These are phyloP conservation scores for Pseudogymnoascus sp. DNA, from an alignment of 2,329 filamentous ascomycete genomes.

Conservation along the genomic window DNA sequence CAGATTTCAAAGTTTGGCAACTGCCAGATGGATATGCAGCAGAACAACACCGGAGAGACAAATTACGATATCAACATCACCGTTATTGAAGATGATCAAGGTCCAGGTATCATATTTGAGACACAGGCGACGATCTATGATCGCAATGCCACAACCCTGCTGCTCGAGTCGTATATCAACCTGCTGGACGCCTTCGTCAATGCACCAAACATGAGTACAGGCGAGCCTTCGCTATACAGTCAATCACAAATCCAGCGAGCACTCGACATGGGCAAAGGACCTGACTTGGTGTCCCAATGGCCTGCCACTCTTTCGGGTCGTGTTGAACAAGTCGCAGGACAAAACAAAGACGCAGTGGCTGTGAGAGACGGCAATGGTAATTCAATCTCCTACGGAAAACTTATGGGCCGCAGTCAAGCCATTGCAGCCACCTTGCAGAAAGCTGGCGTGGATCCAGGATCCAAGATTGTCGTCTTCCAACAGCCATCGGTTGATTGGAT, in stretches of 20 bases:
- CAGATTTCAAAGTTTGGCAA: slow-evolving; percentile 20
- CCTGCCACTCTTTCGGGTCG: slow-evolving; percentile 17
- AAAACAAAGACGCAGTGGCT: slow-evolving; percentile 11
- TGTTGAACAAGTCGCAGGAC: slow-evolving; percentile 15
- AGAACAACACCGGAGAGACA: slow-evolving; percentile 18
- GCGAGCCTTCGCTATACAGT: slow-evolving; percentile 12
- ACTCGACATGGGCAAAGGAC: slow-evolving; percentile 14
- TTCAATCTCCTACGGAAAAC: slow-evolving; percentile 31
- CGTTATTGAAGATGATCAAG: slow-evolving; percentile 12
- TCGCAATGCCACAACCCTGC: not conserved
- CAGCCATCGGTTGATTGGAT: slow-evolving; percentile 32
- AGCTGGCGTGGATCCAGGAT: slow-evolving; percentile 17
- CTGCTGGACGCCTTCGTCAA: slow-evolving; percentile 36
- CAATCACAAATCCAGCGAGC: slow-evolving; percentile 9
- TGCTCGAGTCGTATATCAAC: slow-evolving; percentile 15
- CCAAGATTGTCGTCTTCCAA: slow-evolving; percentile 35
- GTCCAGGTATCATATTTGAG: slow-evolving; percentile 11
- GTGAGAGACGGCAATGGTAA: slow-evolving; percentile 15
- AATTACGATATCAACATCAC: slow-evolving; percentile 28
- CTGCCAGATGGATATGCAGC: slow-evolving; percentile 17
- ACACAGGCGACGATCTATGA: slow-evolving; percentile 15
- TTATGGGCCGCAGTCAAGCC: slow-evolving; percentile 29
- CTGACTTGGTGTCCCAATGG: slow-evolving; percentile 15
- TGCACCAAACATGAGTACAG: slow-evolving; percentile 10
- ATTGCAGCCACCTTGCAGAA: slow-evolving; percentile 30